Evolutionary conservation across 768 basidiomycete genomes (phyloP), one percentile per base, ranked within the genome.

Genomic region (Pleurotus platypus): DNA sequence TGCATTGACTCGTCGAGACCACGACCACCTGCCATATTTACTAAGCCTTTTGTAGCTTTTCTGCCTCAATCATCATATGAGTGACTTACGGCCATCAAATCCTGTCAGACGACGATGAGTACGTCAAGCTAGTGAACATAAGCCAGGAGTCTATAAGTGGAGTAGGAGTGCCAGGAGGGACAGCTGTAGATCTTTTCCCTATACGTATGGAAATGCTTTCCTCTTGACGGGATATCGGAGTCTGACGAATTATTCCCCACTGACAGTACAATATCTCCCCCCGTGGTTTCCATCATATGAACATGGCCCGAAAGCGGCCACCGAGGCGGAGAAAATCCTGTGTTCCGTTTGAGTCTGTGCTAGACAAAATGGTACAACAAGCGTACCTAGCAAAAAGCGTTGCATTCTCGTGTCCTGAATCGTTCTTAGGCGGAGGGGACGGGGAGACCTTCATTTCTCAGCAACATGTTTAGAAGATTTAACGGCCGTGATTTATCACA

Each of bases 1-100:
- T 50, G 78, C 79, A 60, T 71, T 80, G 49, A 74, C 72, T 63
- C 70, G 76, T 15, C 50, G 5, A 1, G 2, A 22, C 15, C 8
- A 22, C 20, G 20, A 20, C 20, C 11, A 20, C n/a, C 4, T 13
- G 1, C 22, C 4, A 5, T 53, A 5, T 37, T 20, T 20, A 20
- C 50, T 24, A 13, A n/a, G 13, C 15, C 15, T 42, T 7, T 43
- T 40, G 6, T 43, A 64, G 63, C 13, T 62, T 62, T 46, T 49
- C 65, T 2, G 59, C 63, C 2, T 60, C 60, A 2, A 57, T 65
- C n/a, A 53, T 63, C 3, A 60, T 64, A 5, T 56, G 58, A 16
- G 59, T 67, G 18, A 63, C 71, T 2, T 73, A 71, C 53, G 76
- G 76, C 4, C 67, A 73, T 35, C 59, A 62, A 9, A 61, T 74